Evolutionary conservation across 306 rosid species (phyloP).

Genomic region (Dryas octopetala): DNA sequence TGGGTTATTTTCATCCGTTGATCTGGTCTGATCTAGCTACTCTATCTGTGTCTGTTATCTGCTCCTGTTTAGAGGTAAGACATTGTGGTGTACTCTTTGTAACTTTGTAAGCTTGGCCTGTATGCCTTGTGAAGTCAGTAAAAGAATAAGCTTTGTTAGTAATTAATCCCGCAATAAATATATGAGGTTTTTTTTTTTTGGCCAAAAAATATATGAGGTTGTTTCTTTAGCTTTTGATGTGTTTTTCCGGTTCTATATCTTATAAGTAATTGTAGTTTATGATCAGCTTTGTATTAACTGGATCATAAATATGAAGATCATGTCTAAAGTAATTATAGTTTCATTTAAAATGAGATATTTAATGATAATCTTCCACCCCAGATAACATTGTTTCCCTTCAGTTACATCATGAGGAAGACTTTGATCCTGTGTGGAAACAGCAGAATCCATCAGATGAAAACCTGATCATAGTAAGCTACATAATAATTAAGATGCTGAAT

Average conservation of each 20-base stretch:
- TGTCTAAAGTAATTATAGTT: no score
- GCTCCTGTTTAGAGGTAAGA: background rate
- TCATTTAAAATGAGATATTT: no score
- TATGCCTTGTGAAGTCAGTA: background rate
- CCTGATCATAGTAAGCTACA: background rate
- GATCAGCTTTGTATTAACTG: no score
- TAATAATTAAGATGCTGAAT: background rate
- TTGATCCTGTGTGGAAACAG: no score
- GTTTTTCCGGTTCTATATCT: no score
- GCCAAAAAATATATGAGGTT: background rate
- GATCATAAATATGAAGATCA: no score
- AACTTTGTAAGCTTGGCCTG: conserved; percentile 11
- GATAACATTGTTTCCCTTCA: no score
- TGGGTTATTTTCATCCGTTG: background rate
- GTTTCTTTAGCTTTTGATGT: no score
- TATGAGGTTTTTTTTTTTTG: background rate
- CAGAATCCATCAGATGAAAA: background rate
- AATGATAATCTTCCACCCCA: no score
- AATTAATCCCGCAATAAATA: background rate
- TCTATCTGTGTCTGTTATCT: background rate
- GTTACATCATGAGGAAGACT: no score
- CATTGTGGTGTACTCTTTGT: conserved; percentile 6
- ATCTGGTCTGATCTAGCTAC: background rate
- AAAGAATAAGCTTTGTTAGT: background rate
- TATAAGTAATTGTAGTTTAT: no score